phyloP scores from a whole-genome alignment of 2,329 filamentous ascomycete genomes.

The Saccharata proteae region DNA sequence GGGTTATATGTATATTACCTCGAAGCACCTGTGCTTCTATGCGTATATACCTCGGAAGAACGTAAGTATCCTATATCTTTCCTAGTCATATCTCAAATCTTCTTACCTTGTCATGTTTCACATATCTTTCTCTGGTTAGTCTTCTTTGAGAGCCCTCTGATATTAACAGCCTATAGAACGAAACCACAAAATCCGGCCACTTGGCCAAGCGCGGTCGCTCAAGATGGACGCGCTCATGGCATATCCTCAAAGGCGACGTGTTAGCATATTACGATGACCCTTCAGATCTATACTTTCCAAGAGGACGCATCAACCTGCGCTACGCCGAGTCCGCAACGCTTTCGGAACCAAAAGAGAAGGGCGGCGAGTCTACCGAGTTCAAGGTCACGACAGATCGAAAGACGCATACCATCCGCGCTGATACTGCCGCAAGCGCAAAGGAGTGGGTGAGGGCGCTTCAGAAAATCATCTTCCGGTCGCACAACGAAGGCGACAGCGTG shows the following conservation, averaged over 20 bases:
- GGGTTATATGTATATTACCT: conserved; percentile 91
- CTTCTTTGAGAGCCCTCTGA: too few relatives aligned
- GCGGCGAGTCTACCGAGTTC: conserved; percentile 64
- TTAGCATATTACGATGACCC: conserved; percentile 79
- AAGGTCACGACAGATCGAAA: conserved; percentile 70
- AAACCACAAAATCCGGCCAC: conserved; percentile 72
- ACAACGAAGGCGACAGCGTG: conserved; percentile 93
- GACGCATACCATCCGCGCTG: conserved; percentile 78
- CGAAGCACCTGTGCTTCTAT: conserved; percentile 91
- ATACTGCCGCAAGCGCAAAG: conserved; percentile 75
- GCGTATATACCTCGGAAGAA: conserved; percentile 92
- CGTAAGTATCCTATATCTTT: conserved; percentile 39
- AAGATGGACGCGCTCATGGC: conserved; percentile 90
- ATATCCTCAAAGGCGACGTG: conserved; percentile 81
- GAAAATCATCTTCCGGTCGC: conserved; percentile 86
- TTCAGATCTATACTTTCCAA: conserved; percentile 79
- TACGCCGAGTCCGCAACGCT: conserved; percentile 82
- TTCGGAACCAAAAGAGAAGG: conserved; percentile 53
- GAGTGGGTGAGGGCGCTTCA: conserved; percentile 95
- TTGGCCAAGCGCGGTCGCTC: conserved; percentile 79
- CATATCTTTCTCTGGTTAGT: too few relatives aligned
- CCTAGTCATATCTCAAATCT: too few relatives aligned
- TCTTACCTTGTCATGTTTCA: neutral
- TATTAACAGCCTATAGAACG: conserved; percentile 18
- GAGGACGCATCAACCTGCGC: conserved; percentile 81